Conservation (phyloP, 345 rosid species). For the Eucalyptus curtisii region DNA sequence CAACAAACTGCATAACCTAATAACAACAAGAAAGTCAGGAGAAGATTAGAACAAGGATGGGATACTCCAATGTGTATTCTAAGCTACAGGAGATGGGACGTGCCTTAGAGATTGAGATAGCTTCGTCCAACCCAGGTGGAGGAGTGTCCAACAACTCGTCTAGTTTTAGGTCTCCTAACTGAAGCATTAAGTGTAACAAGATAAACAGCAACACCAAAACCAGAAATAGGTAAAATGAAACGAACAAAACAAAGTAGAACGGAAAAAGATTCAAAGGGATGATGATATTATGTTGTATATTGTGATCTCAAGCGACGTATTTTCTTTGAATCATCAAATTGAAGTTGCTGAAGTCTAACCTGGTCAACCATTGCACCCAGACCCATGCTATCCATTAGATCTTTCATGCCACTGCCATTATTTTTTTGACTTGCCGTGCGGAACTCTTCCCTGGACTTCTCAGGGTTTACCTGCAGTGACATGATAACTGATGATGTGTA, state of each 20-base stretch:
- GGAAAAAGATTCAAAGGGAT: not conserved
- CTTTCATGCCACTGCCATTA: constrained; percentile 34
- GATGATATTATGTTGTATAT: not conserved
- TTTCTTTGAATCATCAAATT: not conserved
- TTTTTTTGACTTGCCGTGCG: constrained; percentile 14
- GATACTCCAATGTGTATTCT: not conserved
- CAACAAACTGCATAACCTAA: constrained; percentile 66
- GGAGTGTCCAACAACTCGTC: constrained; percentile 64
- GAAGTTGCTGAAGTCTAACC: constrained; percentile 17
- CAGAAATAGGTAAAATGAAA: not conserved
- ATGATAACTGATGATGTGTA: not conserved
- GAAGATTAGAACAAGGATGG: not conserved
- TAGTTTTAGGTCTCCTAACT: constrained; percentile 68
- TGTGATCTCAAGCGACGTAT: not conserved
- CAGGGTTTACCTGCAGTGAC: constrained; percentile 41
- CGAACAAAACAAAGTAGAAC: not conserved
- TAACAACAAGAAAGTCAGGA: not conserved
- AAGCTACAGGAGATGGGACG: not conserved
- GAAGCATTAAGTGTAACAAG: not conserved
- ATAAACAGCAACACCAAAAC: not conserved
- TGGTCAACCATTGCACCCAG: constrained; percentile 66
- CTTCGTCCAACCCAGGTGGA: constrained; percentile 73
- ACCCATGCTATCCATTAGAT: constrained; percentile 69
- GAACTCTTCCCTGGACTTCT: constrained; percentile 57
- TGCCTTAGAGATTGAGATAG: constrained; percentile 70